These are phyloP conservation scores for Dothistroma septosporum DNA, from an alignment of 2,329 filamentous ascomycete genomes.

Conservation along the genomic window DNA sequence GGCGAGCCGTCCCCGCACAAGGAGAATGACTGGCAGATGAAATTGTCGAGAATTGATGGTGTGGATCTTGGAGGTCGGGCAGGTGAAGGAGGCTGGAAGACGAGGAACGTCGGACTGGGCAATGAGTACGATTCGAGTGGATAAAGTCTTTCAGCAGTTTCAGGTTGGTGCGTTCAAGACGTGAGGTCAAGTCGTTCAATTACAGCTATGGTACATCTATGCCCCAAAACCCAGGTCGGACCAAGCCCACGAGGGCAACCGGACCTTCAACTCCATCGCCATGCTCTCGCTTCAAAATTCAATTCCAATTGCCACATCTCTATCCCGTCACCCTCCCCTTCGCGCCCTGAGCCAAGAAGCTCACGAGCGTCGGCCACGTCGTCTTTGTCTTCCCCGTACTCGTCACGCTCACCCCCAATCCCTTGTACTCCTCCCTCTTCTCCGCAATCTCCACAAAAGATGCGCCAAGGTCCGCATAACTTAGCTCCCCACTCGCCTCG, in stretches of 20 bases:
- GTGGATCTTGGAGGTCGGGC: too few relatives aligned
- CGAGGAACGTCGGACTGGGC: too few relatives aligned
- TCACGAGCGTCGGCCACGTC: slow-evolving; percentile 81
- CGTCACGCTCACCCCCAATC: slow-evolving; percentile 51
- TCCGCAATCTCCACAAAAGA: neutral
- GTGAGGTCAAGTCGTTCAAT: neutral
- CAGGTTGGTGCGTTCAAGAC: neutral
- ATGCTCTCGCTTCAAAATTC: neutral
- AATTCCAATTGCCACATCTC: neutral
- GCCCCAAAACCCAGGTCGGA: neutral
- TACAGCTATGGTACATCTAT: neutral
- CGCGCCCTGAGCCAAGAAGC: slow-evolving; percentile 67
- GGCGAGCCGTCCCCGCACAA: too few relatives aligned
- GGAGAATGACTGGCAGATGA: too few relatives aligned
- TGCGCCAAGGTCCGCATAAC: neutral
- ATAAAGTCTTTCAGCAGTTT: too few relatives aligned
- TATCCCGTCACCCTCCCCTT: neutral
- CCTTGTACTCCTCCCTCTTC: neutral
- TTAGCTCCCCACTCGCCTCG: slow-evolving; percentile 1
- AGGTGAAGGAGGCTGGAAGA: too few relatives aligned
- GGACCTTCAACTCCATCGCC: neutral
- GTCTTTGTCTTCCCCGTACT: slow-evolving; percentile 91
- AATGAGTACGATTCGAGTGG: too few relatives aligned
- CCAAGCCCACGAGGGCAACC: neutral
- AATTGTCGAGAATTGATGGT: too few relatives aligned